These are phyloP conservation scores for Sclerospora graminicola DNA, from an alignment of 352 stramenopile species.

Conservation along the genomic window DNA sequence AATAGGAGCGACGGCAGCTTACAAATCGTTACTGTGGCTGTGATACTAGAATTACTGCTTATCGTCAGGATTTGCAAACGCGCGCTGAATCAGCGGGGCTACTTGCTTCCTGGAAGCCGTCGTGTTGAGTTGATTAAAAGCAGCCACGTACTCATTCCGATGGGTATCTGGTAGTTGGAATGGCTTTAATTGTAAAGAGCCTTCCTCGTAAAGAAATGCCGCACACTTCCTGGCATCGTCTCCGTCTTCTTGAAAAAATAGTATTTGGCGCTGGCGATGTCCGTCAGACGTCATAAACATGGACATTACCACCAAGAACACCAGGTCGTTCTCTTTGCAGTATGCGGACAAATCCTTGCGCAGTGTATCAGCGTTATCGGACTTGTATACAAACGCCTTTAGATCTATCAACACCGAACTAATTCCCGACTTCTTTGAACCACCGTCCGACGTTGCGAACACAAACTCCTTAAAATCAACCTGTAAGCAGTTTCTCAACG, in stretches of 20 bases:
- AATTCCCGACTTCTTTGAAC: slow-evolving; percentile 30
- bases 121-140: slow-evolving; percentile 52
- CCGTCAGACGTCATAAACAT: slow-evolving; percentile 39
- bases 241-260: slow-evolving; percentile 41
- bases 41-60: slow-evolving; percentile 9
- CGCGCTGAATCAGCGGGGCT: slow-evolving; percentile 48
- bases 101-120: slow-evolving; percentile 68
- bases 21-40: not conserved
- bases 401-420: slow-evolving; percentile 56
- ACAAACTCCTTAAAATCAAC: slow-evolving; percentile 79
- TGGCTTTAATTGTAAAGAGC: slow-evolving; percentile 30
- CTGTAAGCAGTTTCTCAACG: slow-evolving; percentile 47
- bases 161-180: slow-evolving; percentile 25
- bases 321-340: slow-evolving; percentile 33
- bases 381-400: slow-evolving; percentile 37
- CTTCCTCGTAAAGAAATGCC: slow-evolving; percentile 24
- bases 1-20: too few species aligned
- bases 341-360: slow-evolving; percentile 23
- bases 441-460: slow-evolving; percentile 2
- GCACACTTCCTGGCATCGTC: slow-evolving; percentile 24
- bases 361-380: slow-evolving; percentile 16
- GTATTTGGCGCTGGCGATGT: slow-evolving; percentile 38
- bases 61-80: slow-evolving; percentile 18
- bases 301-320: slow-evolving; percentile 64
- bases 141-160: slow-evolving; percentile 18